Conservation (phyloP, 2,329 filamentous ascomycete genomes). For the Colletotrichum costaricense region DNA sequence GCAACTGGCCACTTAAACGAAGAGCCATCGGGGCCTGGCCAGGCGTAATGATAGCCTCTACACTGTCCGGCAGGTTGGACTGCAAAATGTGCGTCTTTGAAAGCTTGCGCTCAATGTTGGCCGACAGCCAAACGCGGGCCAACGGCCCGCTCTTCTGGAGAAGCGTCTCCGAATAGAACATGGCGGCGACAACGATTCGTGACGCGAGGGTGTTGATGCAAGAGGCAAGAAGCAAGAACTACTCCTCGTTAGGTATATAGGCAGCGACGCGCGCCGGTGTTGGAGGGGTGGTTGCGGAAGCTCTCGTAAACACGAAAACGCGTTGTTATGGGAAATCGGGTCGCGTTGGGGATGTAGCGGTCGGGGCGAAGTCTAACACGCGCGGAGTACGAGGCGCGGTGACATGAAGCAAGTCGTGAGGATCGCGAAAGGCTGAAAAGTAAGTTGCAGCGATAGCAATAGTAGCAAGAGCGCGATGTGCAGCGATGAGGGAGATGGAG, state of each 20-base stretch:
- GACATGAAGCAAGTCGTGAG: slow-evolving; percentile 34
- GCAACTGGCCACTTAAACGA: slow-evolving; percentile 90
- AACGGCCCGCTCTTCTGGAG: slow-evolving; percentile 96
- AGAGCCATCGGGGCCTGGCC: slow-evolving; percentile 95
- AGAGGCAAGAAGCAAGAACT: slow-evolving; percentile 21
- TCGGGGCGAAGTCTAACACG: slow-evolving; percentile 29
- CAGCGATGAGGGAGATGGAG: slow-evolving; percentile 34
- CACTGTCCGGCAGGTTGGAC: slow-evolving; percentile 93
- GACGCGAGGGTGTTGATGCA: background rate
- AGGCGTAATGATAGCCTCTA: slow-evolving; percentile 93
- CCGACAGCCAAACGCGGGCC: slow-evolving; percentile 97
- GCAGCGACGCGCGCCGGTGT: slow-evolving; percentile 33
- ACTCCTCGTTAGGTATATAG: slow-evolving; percentile 24
- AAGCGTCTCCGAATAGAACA: slow-evolving; percentile 98
- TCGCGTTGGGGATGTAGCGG: slow-evolving; percentile 34
- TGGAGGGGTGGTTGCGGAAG: slow-evolving; percentile 22
- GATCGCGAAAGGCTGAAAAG: slow-evolving; percentile 29
- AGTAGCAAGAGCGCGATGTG: slow-evolving; percentile 33
- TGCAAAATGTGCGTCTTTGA: slow-evolving; percentile 96
- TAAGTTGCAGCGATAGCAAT: slow-evolving; percentile 32
- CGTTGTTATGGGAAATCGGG: slow-evolving; percentile 36
- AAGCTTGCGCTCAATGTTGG: slow-evolving; percentile 97
- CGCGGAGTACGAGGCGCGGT: slow-evolving; percentile 23
- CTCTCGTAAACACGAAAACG: slow-evolving; percentile 41
- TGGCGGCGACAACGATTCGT: slow-evolving; percentile 55